Evolutionary conservation across 257 asterid genomes (phyloP).

Genomic region (Henckelia pumila): DNA sequence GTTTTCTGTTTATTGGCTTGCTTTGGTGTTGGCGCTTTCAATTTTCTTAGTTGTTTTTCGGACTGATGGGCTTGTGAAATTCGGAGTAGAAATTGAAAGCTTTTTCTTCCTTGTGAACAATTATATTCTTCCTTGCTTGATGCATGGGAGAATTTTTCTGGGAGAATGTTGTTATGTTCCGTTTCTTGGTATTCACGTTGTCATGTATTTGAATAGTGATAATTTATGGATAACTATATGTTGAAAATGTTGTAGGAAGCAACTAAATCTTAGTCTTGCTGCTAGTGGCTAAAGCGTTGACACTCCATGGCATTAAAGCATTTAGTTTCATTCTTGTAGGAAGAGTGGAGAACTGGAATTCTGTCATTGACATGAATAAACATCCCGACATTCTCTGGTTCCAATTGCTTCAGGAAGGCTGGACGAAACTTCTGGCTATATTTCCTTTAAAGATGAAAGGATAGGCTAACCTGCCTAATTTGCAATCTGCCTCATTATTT

Average conservation of each 20-base stretch:
- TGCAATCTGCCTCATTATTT: background rate
- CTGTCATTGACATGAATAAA: background rate
- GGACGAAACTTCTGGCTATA: slow-evolving; percentile 8
- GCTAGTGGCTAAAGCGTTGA: slow-evolving; percentile 1
- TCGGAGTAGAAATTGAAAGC: slow-evolving; percentile 10
- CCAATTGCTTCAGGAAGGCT: background rate
- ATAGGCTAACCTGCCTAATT: background rate
- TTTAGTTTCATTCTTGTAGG: slow-evolving; percentile 7
- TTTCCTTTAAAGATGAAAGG: slow-evolving; percentile 6
- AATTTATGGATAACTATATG: background rate
- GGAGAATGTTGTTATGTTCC: background rate
- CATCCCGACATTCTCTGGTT: slow-evolving; percentile 6
- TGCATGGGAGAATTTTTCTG: background rate
- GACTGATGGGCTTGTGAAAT: background rate
- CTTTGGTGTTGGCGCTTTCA: background rate
- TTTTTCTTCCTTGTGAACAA: background rate
- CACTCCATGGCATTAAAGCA: slow-evolving; percentile 5
- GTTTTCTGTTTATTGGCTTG: slow-evolving; percentile 4
- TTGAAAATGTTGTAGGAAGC: slow-evolving; percentile 3
- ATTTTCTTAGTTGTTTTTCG: too few species aligned
- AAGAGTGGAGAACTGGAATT: slow-evolving; percentile 16
- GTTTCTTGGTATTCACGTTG: slow-evolving; percentile 3
- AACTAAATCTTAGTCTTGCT: slow-evolving; percentile 14
- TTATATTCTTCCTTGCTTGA: background rate
- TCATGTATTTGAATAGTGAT: background rate